Evolutionary conservation across 2,329 filamentous ascomycete species (phyloP).

Genomic region (Tolypocladium guangdongense): DNA sequence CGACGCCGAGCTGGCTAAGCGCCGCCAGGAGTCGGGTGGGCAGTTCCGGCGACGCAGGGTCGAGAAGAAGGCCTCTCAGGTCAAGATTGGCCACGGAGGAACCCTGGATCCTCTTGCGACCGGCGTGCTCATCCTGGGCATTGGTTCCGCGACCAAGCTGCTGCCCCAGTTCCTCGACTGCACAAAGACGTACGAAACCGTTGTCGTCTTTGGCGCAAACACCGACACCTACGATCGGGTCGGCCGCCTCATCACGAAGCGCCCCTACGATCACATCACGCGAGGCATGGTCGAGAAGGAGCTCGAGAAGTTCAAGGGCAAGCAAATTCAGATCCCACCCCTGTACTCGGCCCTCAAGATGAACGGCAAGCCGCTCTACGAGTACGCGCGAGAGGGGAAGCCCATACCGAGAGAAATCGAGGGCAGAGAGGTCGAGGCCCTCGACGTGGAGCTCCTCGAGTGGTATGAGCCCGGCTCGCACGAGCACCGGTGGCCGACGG

Average conservation of each 20-base stretch:
- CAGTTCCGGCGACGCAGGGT: slow-evolving; percentile 48
- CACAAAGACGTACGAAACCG: slow-evolving; percentile 86
- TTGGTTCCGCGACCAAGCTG: slow-evolving; percentile 79
- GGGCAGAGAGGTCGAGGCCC: slow-evolving; percentile 66
- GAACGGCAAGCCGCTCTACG: slow-evolving; percentile 87
- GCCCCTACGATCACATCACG: slow-evolving; percentile 72
- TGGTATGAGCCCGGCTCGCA: slow-evolving; percentile 79
- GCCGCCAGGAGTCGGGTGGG: slow-evolving; percentile 43
- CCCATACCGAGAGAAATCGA: slow-evolving; percentile 78
- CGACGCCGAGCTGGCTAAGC: slow-evolving; percentile 45
- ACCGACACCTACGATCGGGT: slow-evolving; percentile 87
- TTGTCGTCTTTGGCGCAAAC: slow-evolving; percentile 80
- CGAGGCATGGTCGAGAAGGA: slow-evolving; percentile 66
- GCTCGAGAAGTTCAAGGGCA: slow-evolving; percentile 64
- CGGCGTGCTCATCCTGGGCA: slow-evolving; percentile 79
- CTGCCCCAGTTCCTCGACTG: slow-evolving; percentile 72
- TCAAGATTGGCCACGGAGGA: slow-evolving; percentile 94
- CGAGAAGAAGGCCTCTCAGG: slow-evolving; percentile 50
- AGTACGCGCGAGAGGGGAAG: slow-evolving; percentile 86
- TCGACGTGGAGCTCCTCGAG: slow-evolving; percentile 69
- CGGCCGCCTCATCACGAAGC: slow-evolving; percentile 70
- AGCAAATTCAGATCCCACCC: slow-evolving; percentile 80
- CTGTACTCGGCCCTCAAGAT: slow-evolving; percentile 90
- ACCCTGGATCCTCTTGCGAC: slow-evolving; percentile 92
- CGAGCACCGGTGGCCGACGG: slow-evolving; percentile 64